These are phyloP conservation scores for Trypanosoma melophagium DNA, from an alignment of 208 protist genomes.

Conservation along the genomic window DNA sequence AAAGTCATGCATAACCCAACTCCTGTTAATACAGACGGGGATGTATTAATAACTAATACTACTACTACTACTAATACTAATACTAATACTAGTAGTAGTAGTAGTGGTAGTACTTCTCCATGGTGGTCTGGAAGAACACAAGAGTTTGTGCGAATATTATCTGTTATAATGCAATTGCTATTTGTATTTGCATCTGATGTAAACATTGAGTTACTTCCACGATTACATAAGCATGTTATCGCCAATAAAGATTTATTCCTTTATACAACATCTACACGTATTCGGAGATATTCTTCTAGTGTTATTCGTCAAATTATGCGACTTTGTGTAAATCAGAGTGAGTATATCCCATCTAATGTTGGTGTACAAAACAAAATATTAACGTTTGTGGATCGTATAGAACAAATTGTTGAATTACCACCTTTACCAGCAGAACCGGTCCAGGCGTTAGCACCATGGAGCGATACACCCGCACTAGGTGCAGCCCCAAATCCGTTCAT, in stretches of 20 bases:
- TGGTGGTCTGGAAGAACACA: constrained; percentile 18
- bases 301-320: constrained; percentile 30
- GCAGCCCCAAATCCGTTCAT: constrained; percentile 3
- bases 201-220: constrained; percentile 30
- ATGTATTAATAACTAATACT: too few relatives aligned
- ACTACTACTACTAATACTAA: not conserved
- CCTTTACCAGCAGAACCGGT: not conserved
- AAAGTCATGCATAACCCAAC: not conserved
- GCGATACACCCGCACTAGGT: constrained; percentile 16
- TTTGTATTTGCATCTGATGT: constrained; percentile 15
- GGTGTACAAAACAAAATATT: constrained; percentile 1
- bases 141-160: constrained; percentile 16
- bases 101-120: not conserved
- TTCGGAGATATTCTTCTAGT: constrained; percentile 13
- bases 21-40: too few relatives aligned
- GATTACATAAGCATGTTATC: constrained; percentile 28
- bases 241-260: constrained; percentile 28
- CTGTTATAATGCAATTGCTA: constrained; percentile 8
- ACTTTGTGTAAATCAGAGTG: constrained; percentile 27
- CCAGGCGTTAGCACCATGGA: constrained; percentile 16
- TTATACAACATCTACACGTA: constrained; percentile 10
- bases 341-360: constrained; percentile 11
- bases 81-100: not conserved
- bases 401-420: constrained; percentile 11
- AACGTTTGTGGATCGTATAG: constrained; percentile 7